Percentiles rank a stretch among this genome's conserved stretches.
Conservation (phyloP, 106 monocot species). For the Ottelia alismoides region DNA sequence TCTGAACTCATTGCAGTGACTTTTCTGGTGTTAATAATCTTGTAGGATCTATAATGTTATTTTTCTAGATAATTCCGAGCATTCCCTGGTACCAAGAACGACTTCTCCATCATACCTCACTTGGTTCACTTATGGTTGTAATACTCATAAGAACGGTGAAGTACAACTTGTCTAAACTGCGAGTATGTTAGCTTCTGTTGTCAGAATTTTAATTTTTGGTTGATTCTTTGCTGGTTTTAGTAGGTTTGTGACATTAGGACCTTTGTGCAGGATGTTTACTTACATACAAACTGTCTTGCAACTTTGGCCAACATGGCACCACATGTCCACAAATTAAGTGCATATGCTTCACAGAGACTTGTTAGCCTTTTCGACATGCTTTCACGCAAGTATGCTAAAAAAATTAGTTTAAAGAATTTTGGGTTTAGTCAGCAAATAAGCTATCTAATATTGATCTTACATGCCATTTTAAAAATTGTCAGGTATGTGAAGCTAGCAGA, state of each 20-base stretch:
- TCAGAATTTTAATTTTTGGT: too few relatives aligned
- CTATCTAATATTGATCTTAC: too few relatives aligned
- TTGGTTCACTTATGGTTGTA: slow-evolving; percentile 93
- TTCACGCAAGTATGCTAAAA: slow-evolving; percentile 90
- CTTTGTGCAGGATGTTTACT: slow-evolving; percentile 73
- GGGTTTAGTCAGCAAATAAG: too few relatives aligned
- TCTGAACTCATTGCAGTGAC: too few relatives aligned
- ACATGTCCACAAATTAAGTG: slow-evolving; percentile 78
- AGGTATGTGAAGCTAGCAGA: slow-evolving; percentile 91
- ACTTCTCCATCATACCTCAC: slow-evolving; percentile 74
- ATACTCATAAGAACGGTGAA: slow-evolving; percentile 90
- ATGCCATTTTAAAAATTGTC: too few relatives aligned
- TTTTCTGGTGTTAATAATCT: too few relatives aligned
- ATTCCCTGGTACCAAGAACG: slow-evolving; percentile 97
- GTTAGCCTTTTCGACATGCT: slow-evolving; percentile 99
- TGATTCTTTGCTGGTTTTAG: too few relatives aligned
- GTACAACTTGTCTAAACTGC: slow-evolving; percentile 84
- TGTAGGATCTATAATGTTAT: too few relatives aligned
- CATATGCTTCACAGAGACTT: slow-evolving; percentile 94
- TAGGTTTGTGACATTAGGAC: too few relatives aligned
- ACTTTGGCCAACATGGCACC: slow-evolving; percentile 98
- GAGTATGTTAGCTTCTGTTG: slow-evolving; percentile 34
- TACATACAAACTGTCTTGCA: slow-evolving; percentile 95
- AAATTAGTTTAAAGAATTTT: too few relatives aligned
- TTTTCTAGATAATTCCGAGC: slow-evolving; percentile 56